phyloP scores from a whole-genome alignment of 768 basidiomycete genomes.

The Kwoniella bestiolae region DNA sequence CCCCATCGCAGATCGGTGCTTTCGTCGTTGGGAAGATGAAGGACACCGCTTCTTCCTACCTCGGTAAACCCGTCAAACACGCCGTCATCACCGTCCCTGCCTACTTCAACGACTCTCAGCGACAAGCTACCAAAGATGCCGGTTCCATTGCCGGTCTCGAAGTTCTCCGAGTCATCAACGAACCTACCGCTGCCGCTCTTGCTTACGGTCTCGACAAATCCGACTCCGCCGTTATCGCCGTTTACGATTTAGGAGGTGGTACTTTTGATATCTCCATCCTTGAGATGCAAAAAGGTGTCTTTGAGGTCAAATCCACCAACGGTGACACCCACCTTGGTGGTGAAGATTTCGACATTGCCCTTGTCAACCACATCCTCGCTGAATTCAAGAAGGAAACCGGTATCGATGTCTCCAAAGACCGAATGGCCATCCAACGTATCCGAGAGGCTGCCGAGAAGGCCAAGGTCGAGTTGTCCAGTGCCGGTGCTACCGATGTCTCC shows the following conservation, averaged over 20 bases:
- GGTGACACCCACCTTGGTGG: constrained; percentile 98
- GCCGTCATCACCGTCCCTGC: constrained; percentile 96
- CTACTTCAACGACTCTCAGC: constrained; percentile 99
- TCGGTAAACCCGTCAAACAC: constrained; percentile 92
- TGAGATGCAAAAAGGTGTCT: constrained; percentile 99
- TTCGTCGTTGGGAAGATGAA: constrained; percentile 74
- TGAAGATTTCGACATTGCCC: constrained; percentile 93
- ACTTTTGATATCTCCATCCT: constrained; percentile 99
- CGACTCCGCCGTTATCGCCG: constrained; percentile 85
- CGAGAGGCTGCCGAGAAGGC: constrained; percentile 99
- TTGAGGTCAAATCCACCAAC: constrained; percentile 99
- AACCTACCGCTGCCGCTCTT: constrained; percentile 96
- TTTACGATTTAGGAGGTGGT: constrained; percentile 97
- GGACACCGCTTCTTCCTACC: constrained; percentile 89
- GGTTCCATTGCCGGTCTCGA: constrained; percentile 97
- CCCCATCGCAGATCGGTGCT: constrained; percentile 61
- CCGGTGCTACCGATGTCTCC: constrained; percentile 94
- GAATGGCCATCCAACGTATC: constrained; percentile 98
- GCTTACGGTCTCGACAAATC: constrained; percentile 94
- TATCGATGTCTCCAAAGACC: constrained; percentile 77
- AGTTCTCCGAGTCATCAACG: constrained; percentile 97
- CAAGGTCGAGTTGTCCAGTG: constrained; percentile 95
- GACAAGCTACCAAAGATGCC: constrained; percentile 97
- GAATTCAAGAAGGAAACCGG: constrained; percentile 95
- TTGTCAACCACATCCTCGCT: constrained; percentile 80